Evolutionary conservation across 306 rosid species (phyloP).

Genomic region (Casuarina cunninghamiana): DNA sequence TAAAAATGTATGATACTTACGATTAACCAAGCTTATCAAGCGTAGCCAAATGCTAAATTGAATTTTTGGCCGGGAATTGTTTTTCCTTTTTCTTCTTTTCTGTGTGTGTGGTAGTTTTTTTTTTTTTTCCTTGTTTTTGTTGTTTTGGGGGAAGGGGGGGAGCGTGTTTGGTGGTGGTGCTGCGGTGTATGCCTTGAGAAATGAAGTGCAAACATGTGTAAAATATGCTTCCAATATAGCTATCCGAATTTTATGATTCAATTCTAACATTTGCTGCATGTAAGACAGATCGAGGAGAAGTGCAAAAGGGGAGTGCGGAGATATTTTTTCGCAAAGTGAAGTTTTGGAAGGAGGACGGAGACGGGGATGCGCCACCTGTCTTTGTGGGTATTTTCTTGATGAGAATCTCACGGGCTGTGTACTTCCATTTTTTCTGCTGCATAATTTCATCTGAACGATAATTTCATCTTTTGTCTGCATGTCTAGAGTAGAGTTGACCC

Average conservation of each 20-base stretch:
- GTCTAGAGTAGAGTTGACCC: background rate
- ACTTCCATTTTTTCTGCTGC: background rate
- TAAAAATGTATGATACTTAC: no score
- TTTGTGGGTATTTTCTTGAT: constrained; percentile 72
- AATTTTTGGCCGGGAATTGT: background rate
- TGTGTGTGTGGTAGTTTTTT: no score
- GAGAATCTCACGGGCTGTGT: constrained; percentile 6
- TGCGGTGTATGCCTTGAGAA: background rate
- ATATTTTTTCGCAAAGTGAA: constrained; percentile 85
- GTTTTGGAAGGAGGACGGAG: constrained; percentile 84
- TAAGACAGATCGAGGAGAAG: constrained; percentile 83
- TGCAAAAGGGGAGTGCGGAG: constrained; percentile 82
- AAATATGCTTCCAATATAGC: background rate
- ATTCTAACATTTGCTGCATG: background rate
- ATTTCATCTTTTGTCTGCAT: background rate
- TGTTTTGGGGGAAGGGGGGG: no score
- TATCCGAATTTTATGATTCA: background rate
- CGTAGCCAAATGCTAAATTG: no score
- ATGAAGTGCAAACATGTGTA: background rate
- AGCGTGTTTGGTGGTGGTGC: no score
- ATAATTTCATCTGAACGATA: background rate
- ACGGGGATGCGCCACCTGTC: constrained; percentile 92
- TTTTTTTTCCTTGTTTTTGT: no score
- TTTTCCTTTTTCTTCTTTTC: background rate
- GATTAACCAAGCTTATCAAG: no score